Conservation (phyloP, 352 stramenopile species). For the Aphanomyces cochlioides region DNA sequence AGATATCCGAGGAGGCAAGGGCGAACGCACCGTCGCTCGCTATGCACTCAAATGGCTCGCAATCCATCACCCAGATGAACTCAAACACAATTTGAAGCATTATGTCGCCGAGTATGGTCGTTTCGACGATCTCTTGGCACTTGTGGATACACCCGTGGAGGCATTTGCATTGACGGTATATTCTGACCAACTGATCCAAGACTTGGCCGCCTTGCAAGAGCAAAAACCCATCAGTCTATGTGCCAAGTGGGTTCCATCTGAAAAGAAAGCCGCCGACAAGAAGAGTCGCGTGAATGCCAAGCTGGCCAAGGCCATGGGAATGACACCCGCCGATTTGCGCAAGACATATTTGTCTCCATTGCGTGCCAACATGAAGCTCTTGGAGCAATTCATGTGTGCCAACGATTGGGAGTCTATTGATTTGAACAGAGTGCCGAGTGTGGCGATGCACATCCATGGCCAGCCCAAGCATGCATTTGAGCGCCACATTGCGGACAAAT, state of each 20-base stretch:
- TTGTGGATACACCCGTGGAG: slow-evolving; percentile 46
- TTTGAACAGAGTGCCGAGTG: slow-evolving; percentile 42
- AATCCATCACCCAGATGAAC: slow-evolving; percentile 33
- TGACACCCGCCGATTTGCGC: slow-evolving; percentile 41
- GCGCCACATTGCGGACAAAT: slow-evolving; percentile 38
- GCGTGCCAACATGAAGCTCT: slow-evolving; percentile 39
- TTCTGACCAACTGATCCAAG: slow-evolving; percentile 35
- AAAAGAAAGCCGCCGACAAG: slow-evolving; percentile 57
- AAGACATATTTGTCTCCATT: slow-evolving; percentile 49
- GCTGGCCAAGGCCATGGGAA: slow-evolving; percentile 43
- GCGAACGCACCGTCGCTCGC: slow-evolving; percentile 45
- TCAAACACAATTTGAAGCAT: slow-evolving; percentile 47
- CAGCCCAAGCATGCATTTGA: slow-evolving; percentile 44
- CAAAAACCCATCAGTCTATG: slow-evolving; percentile 38
- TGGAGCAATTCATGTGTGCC: slow-evolving; percentile 49
- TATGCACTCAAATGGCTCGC: slow-evolving; percentile 43
- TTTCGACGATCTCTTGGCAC: slow-evolving; percentile 45
- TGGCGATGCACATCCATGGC: slow-evolving; percentile 50
- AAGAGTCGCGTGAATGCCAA: slow-evolving; percentile 51
- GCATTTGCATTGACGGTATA: slow-evolving; percentile 43
- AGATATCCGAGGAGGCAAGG: slow-evolving; percentile 48
- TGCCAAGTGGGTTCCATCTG: slow-evolving; percentile 56
- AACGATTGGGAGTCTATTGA: slow-evolving; percentile 49
- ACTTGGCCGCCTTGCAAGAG: slow-evolving; percentile 35
- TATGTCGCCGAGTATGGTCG: slow-evolving; percentile 47